Base-by-base conservation (phyloP, 805 yeast species). In the Zygosaccharomyces kombuchaensis region DNA sequence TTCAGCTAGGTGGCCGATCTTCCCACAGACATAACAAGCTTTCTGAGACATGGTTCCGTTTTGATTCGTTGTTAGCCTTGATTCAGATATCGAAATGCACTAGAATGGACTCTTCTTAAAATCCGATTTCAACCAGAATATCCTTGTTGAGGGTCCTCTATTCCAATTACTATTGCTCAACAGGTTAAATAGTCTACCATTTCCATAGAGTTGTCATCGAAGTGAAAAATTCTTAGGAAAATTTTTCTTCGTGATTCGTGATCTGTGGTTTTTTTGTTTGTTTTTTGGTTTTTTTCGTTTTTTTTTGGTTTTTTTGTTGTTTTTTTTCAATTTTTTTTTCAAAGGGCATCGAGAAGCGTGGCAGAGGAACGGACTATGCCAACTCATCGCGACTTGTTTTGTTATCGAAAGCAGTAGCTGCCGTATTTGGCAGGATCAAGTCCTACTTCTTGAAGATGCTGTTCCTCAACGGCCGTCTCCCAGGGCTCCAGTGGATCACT, bases 11-110 rank as follows among this genome's bases (percentile, higher is more conserved):
- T 87, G 96, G 54, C 96, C 96, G 58, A 84, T 77, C 72, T 86
- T 87, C 63, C 96, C 96, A 73, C 96, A 87, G 68, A 87, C 87
- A 77, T 80, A 86, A 75, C 95, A 86, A 54, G 91, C 83, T 78
- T 84, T 86, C 67, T 81, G 82, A 69, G 71, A 70, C 67, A 63
- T 63, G 23, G 41, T 38, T 27, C 19, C 32, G 22, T 16, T 13
- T 27, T 21, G 32, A 44, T 30, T 34, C 17, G 7, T 25, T 19
- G 9, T 37, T 12, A 17, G 41, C 14, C 19, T 26, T 9, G 12
- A 37, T 6, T 23, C 32, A 13, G 25, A 7, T 35, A 19, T 35
- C 16, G 16, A 29, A 29, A 29, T 29, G 32, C 16, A 29, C 16
- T 29, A 13, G 32, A 29, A 29, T 2, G 14, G 32, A 29, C 14